A percentile compares a stretch with the other conserved stretches of the same genome.
Evolutionary conservation across 306 rosid genomes (phyloP).

Genomic region (Morella rubra): DNA sequence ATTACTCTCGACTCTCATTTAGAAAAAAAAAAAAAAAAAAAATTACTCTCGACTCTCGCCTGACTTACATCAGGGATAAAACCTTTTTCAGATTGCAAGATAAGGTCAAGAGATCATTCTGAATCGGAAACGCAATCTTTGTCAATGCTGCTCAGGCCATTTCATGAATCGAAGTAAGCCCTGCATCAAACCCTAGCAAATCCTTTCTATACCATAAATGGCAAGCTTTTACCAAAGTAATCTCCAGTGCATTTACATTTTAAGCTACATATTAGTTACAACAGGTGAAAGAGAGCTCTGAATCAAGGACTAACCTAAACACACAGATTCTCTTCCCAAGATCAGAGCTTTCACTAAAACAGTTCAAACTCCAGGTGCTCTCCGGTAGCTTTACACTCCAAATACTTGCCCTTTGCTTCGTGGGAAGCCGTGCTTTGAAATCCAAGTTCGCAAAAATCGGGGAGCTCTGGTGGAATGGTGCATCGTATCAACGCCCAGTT

Average conservation of each 20-base stretch:
- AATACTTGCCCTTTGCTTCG: constrained; percentile 39
- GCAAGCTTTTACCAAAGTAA: constrained; percentile 26
- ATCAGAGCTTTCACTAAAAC: constrained; percentile 39
- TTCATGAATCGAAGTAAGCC: neutral
- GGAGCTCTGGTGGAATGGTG: constrained; percentile 74
- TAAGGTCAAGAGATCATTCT: neutral
- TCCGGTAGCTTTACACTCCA: constrained; percentile 66
- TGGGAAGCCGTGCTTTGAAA: constrained; percentile 47
- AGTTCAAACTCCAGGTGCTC: constrained; percentile 81
- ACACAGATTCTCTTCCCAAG: constrained; percentile 35
- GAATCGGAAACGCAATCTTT: neutral
- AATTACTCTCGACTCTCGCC: too few relatives aligned
- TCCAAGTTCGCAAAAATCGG: constrained; percentile 59
- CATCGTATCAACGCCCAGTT: constrained; percentile 91
- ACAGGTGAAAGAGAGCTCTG: constrained; percentile 20
- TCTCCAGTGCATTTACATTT: constrained; percentile 56
- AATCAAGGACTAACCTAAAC: constrained; percentile 27
- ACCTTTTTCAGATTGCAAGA: neutral
- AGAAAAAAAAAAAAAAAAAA: neutral
- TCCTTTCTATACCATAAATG: constrained; percentile 33
- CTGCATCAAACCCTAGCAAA: constrained; percentile 1
- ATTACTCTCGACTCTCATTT: too few relatives aligned
- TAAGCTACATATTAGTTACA: constrained; percentile 43
- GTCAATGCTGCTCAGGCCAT: neutral
- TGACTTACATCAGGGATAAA: neutral